Base-by-base conservation (phyloP, 1,139 yeast species). In the Suhomyces bribrorum region DNA sequence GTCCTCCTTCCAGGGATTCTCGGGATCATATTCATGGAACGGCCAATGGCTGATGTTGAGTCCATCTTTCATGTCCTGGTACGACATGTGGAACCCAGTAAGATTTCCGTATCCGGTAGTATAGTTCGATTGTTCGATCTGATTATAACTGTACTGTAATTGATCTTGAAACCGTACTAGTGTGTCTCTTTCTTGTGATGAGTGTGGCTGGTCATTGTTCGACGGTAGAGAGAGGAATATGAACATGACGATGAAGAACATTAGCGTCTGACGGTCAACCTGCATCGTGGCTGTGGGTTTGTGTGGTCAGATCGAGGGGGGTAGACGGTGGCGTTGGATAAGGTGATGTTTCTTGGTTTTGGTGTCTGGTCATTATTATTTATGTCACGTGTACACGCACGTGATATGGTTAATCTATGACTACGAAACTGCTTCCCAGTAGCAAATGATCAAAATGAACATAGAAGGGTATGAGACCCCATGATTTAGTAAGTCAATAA, bases 41-140 rank as follows among this genome's bases (percentile, higher is more conserved):
- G 89, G 89, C 77, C 83, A 83, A 0, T 79, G 68, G 38, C 74
- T 69, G 0, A 54, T 60, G 27, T 68, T 64, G 37, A 69, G 64
- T 8, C 75, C 75, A 5, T 62, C 52, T 4, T 70, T 13, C 24
- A 68, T 71, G 56, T 85, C 92, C 7, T 66, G 61, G 50, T 83
- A 86, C 34, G 84, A 80, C 41, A 81, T 61, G 53, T 68, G 71
- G 45, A 83, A 76, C 7, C 96, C 96, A 0, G 95, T 85, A 8
- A 87, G 58, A 50, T 86, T 83, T 1, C 85, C 86, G 56, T 83
- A 83, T 7, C 88, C 88, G 4, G 61, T 46, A 13, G 54, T 43
- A 55, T 75, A 81, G 2, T 73, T 66, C 27, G 78, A 64, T 26
- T 66, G 60, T 12, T 49, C 47, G 29, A 83, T 59, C 9, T 61